Evolutionary conservation across 2,329 filamentous ascomycete genomes (phyloP).

Genomic region (Fusarium sp.): DNA sequence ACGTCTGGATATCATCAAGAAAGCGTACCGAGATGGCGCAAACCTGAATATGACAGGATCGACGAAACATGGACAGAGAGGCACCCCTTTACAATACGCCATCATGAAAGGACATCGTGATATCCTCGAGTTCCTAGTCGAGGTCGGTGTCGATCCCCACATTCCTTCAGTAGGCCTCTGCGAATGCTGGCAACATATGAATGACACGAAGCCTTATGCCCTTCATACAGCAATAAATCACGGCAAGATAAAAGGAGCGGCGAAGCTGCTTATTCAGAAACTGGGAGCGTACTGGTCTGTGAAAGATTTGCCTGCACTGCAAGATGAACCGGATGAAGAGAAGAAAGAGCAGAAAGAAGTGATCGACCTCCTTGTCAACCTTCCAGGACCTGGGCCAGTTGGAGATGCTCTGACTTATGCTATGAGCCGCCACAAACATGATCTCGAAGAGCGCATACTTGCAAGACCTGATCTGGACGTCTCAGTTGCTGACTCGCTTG

Average conservation of each 20-base stretch:
- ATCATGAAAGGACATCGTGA: slow-evolving; percentile 20
- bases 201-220: not conserved
- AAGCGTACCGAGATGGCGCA: slow-evolving; percentile 9
- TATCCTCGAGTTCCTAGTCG: slow-evolving; percentile 24
- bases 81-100: slow-evolving; percentile 14
- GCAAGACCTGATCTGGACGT: slow-evolving; percentile 10
- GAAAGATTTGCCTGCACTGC: not conserved
- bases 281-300: slow-evolving; percentile 16
- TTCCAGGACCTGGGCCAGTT: slow-evolving; percentile 1
- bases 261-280: slow-evolving; percentile 12
- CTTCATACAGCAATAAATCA: slow-evolving; percentile 22
- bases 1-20: slow-evolving; percentile 13
- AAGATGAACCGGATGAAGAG: not conserved
- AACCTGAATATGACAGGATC: slow-evolving; percentile 7
- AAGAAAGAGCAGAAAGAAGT: not conserved
- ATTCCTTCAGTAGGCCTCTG: slow-evolving; percentile 9
- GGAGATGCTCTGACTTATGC: slow-evolving; percentile 7
- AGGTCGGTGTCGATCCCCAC: slow-evolving; percentile 10
- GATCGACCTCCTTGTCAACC: slow-evolving; percentile 1
- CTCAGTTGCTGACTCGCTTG: not conserved
- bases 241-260: not conserved
- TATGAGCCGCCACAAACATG: not conserved
- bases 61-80: not conserved
- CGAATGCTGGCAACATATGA: not conserved
- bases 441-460: slow-evolving; percentile 11